Evolutionary conservation across 176 grass and related monocot species (phyloP).

Genomic region (Raddia distichophylla): DNA sequence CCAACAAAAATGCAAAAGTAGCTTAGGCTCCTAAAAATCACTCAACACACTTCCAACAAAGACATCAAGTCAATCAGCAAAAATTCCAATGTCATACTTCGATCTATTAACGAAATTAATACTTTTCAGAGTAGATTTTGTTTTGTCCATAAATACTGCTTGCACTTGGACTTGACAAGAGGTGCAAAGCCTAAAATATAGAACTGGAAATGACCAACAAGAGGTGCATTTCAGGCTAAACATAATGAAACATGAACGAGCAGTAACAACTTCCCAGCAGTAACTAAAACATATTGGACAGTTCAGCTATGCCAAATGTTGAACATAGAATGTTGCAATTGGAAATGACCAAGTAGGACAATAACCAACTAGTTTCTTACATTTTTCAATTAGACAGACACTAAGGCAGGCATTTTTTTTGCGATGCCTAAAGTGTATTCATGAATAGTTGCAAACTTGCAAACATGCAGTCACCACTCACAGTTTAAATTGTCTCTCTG

Average conservation of each 20-base stretch:
- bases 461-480: background rate
- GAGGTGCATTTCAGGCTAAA: background rate
- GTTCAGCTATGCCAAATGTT: background rate
- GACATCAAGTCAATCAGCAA: background rate
- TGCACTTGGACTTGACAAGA: background rate
- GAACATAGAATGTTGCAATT: background rate
- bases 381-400: background rate
- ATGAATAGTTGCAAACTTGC: background rate
- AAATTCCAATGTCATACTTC: background rate
- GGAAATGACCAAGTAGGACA: background rate
- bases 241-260: background rate
- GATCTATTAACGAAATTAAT: background rate
- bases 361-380: background rate
- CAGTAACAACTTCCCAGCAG: background rate
- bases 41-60: background rate
- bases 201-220: background rate
- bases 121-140: background rate
- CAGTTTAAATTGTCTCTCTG: background rate
- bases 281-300: background rate
- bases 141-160: background rate
- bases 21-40: background rate
- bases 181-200: no score
- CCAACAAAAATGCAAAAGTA: background rate
- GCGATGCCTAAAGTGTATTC: background rate
- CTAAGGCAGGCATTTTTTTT: background rate